A percentile compares a stretch with the other conserved stretches of the same genome.
Evolutionary conservation across 169 alveolate genomes (phyloP).

Genomic region (Nephromyces sp.): DNA sequence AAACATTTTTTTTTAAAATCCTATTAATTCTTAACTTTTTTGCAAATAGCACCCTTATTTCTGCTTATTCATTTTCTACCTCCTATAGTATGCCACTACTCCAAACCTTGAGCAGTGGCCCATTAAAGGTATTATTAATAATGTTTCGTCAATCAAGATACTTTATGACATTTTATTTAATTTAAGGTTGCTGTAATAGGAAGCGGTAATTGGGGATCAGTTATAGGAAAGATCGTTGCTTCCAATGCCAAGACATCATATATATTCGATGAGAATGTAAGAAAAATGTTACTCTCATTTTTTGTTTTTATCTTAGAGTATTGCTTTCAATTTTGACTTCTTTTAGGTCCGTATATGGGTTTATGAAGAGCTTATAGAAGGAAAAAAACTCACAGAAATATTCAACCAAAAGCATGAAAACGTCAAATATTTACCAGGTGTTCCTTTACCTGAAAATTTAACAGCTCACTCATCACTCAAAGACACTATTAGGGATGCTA

Average conservation of each 20-base stretch:
- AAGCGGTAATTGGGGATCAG: constrained; percentile 81
- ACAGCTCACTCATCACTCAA: constrained; percentile 69
- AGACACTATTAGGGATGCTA: constrained; percentile 69
- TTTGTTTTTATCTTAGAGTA: too few relatives aligned
- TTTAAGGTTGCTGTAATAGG: constrained; percentile 64
- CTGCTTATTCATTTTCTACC: neutral
- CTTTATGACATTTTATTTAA: neutral
- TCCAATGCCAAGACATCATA: constrained; percentile 29
- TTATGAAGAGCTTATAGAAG: constrained; percentile 68
- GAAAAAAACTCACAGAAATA: constrained; percentile 65
- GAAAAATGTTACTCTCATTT: too few relatives aligned
- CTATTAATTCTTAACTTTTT: too few relatives aligned
- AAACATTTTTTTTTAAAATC: too few relatives aligned
- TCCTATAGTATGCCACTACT: neutral
- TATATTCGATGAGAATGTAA: constrained; percentile 23
- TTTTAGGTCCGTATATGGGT: constrained; percentile 73
- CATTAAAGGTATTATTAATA: neutral
- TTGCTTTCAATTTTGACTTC: neutral
- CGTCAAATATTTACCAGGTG: constrained; percentile 72
- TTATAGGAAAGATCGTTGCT: constrained; percentile 60
- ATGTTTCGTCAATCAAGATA: neutral
- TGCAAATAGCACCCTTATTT: too few relatives aligned
- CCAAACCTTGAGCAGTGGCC: neutral
- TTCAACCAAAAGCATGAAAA: constrained; percentile 74
- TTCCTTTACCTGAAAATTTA: constrained; percentile 69